Evolutionary conservation across 306 rosid genomes (phyloP), one percentile per base, ranked within the genome.

Genomic region (Acmispon strigosus): DNA sequence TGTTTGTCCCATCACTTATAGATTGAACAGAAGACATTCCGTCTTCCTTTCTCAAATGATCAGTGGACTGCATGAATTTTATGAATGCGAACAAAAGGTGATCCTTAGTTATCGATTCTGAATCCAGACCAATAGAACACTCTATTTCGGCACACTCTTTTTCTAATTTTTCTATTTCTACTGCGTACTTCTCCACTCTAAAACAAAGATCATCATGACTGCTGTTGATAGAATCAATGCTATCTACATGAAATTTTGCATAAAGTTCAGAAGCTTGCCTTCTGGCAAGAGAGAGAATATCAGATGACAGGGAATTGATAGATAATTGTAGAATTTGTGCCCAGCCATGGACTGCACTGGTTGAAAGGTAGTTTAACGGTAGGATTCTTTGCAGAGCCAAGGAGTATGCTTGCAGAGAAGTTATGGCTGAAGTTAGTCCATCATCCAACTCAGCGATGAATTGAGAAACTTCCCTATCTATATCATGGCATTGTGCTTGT

Each of bases 271-370:
- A 64, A 77, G 96, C 98, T 85, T 92, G 96, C 80, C 92, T 85
- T 78, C 92, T 87, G 60, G 92, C 83, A 62, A 88, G 88, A 79
- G 96, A 92, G 22, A 90, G 92, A 57, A 82, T 59, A 32, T 92
- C 98, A 29, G 98, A 84, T 71, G 91, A 88, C 58, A 85, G 71
- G 71, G 90, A 86, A 82, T 78, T 86, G 11, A 82, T 61, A 56
- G 93, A 84, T 73, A 88, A 75, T 69, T 90, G 96, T 79, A 92
- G 79, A 84, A 84, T 86, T 76, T 92, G 96, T 37, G 93, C 92
- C 98, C 98, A 92, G 56, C 92, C 88, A 88, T 92, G 93, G 58
- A 90, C 85, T 32, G 92, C 92, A 82, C 96, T 92, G 15, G 90
- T 88, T 77, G 96, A 84, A 72, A 81, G 82, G 81, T 92, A 92